phyloP scores from a whole-genome alignment of 78 protist species.

The Carpediemonas membranifera region DNA sequence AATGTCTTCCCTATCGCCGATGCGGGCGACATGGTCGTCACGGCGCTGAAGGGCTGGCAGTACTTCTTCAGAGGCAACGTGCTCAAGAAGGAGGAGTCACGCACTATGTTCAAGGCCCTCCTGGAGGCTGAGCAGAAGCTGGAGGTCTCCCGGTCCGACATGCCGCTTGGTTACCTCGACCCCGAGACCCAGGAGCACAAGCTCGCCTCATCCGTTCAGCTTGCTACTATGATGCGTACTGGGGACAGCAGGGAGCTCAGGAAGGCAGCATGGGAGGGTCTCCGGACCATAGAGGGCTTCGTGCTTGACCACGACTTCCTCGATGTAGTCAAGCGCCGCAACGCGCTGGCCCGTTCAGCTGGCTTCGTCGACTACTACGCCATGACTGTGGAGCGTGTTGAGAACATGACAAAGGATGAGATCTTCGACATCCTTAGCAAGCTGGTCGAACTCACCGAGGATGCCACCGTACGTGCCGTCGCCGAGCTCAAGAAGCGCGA shows the following conservation, averaged over 20 bases:
- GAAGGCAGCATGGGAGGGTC: not conserved
- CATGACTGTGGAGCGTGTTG: slow-evolving; percentile 30
- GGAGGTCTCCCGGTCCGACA: too few species aligned
- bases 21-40: not conserved
- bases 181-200: not conserved
- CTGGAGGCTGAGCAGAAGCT: not conserved
- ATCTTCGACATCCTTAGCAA: slow-evolving; percentile 28
- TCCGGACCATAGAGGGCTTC: not conserved
- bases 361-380: slow-evolving; percentile 44
- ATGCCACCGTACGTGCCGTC: not conserved
- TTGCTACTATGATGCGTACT: not conserved
- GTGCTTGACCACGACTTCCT: not conserved
- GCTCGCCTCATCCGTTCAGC: not conserved
- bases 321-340: slow-evolving; percentile 15
- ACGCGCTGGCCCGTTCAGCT: not conserved
- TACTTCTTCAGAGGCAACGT: not conserved
- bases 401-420: slow-evolving; percentile 12
- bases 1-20: not conserved
- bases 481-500: slow-evolving; percentile 21
- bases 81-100: not conserved
- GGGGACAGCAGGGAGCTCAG: not conserved
- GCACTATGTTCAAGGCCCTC: not conserved
- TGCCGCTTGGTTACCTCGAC: not conserved
- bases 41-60: not conserved
- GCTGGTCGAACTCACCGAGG: not conserved